Conservation (phyloP, 2,329 filamentous ascomycete genomes). For the Aspergillus chevalieri region DNA sequence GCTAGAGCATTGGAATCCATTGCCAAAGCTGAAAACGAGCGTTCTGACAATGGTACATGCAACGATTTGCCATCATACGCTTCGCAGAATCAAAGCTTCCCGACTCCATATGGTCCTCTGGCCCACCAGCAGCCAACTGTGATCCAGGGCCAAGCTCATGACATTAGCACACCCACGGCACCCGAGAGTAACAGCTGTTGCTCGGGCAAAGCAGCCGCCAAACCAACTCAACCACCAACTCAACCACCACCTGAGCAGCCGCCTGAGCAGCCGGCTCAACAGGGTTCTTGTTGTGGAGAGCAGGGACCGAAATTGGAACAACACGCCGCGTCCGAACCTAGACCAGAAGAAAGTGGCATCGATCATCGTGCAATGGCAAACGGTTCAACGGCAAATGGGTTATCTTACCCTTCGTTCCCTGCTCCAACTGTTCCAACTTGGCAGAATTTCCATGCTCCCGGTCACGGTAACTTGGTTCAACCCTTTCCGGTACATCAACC, state of each 20-base stretch:
- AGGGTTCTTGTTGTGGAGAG: slow-evolving; percentile 26
- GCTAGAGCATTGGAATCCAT: slow-evolving; percentile 27
- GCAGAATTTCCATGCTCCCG: slow-evolving; percentile 15
- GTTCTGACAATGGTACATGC: slow-evolving; percentile 12
- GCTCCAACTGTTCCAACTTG: slow-evolving; percentile 14
- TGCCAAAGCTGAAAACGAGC: slow-evolving; percentile 16
- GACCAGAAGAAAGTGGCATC: not conserved
- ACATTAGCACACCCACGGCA: not conserved
- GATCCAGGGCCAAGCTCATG: not conserved
- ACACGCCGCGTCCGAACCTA: not conserved
- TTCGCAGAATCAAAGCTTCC: slow-evolving; percentile 2
- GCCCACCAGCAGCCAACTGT: not conserved
- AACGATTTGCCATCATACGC: slow-evolving; percentile 8
- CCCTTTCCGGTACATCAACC: slow-evolving; percentile 10
- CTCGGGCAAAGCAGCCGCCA: slow-evolving; percentile 7
- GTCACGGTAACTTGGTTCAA: slow-evolving; percentile 10
- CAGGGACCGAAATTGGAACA: slow-evolving; percentile 3
- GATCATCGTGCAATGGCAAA: slow-evolving; percentile 3
- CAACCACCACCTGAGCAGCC: slow-evolving; percentile 1
- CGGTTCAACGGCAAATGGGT: slow-evolving; percentile 5
- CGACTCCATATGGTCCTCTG: not conserved
- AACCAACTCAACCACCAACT: not conserved
- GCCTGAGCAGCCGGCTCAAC: slow-evolving; percentile 6
- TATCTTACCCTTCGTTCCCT: slow-evolving; percentile 11
- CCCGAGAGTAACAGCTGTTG: slow-evolving; percentile 18